phyloP scores from a whole-genome alignment of 2,329 filamentous ascomycete species.

The Fusarium heterosporum region DNA sequence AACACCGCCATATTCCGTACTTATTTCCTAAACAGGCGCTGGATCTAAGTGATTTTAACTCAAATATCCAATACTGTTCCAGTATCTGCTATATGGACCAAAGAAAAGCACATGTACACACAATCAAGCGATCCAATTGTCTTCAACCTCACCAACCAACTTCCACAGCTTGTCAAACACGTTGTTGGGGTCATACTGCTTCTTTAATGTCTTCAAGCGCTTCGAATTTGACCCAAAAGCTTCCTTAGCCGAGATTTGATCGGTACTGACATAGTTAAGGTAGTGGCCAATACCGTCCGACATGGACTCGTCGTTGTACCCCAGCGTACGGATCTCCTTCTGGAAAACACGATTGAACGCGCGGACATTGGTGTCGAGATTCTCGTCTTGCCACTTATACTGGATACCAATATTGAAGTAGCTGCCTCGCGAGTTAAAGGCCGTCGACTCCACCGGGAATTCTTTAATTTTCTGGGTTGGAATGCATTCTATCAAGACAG shows the following conservation, averaged over 20 bases:
- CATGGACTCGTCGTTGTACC: slow-evolving; percentile 36
- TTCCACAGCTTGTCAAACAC: slow-evolving; percentile 44
- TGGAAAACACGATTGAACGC: slow-evolving; percentile 41
- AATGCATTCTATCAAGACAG: slow-evolving; percentile 38
- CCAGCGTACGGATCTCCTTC: slow-evolving; percentile 31
- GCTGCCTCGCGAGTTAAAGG: slow-evolving; percentile 43
- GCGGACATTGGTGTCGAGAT: slow-evolving; percentile 34
- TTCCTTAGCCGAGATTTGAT: slow-evolving; percentile 32
- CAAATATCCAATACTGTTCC: background rate
- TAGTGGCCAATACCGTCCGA: slow-evolving; percentile 38
- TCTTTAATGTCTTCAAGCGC: slow-evolving; percentile 35
- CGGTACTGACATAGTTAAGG: slow-evolving; percentile 35
- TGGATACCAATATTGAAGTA: slow-evolving; percentile 40
- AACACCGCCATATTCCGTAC: background rate
- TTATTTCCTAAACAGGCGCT: background rate
- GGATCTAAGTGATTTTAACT: background rate
- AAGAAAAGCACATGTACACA: background rate
- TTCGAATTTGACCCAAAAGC: slow-evolving; percentile 37
- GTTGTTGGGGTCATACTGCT: slow-evolving; percentile 38
- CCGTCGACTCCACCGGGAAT: slow-evolving; percentile 35
- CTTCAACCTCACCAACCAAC: slow-evolving; percentile 35
- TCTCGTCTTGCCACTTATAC: slow-evolving; percentile 34
- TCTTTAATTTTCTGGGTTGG: slow-evolving; percentile 25
- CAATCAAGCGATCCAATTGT: slow-evolving; percentile 31
- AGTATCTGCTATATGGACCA: background rate